phyloP scores from a whole-genome alignment of 768 basidiomycete genomes.

The Tricholoma bakamatsutake region DNA sequence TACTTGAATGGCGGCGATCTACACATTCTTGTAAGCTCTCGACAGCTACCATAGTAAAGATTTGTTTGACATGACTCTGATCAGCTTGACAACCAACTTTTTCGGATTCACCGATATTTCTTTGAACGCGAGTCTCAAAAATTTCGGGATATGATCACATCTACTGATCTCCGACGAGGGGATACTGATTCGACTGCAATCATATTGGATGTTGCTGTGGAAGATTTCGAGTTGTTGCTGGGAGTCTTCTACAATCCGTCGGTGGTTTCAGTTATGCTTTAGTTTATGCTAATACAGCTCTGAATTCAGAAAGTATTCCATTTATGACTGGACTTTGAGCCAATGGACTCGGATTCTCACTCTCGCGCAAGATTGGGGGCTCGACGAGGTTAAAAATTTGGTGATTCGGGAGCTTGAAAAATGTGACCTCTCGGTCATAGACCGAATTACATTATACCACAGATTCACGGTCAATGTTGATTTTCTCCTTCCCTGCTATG shows the following conservation, averaged over 20 bases:
- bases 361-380: constrained; percentile 51
- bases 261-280: constrained; percentile 7
- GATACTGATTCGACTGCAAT: constrained; percentile 36
- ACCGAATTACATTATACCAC: constrained; percentile 46
- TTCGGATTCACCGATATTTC: constrained; percentile 55
- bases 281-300: neutral
- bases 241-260: constrained; percentile 58
- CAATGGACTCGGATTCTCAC: constrained; percentile 52
- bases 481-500: constrained; percentile 48
- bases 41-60: neutral
- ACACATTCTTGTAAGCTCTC: constrained; percentile 40
- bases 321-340: constrained; percentile 42
- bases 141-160: constrained; percentile 33
- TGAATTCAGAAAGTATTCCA: constrained; percentile 42
- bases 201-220: constrained; percentile 28
- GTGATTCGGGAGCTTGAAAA: constrained; percentile 35
- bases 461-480: constrained; percentile 39
- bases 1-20: constrained; percentile 53
- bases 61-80: neutral
- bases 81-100: constrained; percentile 53
- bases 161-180: constrained; percentile 28
- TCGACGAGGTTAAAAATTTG: constrained; percentile 43
- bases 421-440: constrained; percentile 23
- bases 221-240: constrained; percentile 40
- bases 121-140: constrained; percentile 54